Conservation (phyloP, 495 filamentous ascomycete genomes). For the Hyaloscypha hepaticicola region DNA sequence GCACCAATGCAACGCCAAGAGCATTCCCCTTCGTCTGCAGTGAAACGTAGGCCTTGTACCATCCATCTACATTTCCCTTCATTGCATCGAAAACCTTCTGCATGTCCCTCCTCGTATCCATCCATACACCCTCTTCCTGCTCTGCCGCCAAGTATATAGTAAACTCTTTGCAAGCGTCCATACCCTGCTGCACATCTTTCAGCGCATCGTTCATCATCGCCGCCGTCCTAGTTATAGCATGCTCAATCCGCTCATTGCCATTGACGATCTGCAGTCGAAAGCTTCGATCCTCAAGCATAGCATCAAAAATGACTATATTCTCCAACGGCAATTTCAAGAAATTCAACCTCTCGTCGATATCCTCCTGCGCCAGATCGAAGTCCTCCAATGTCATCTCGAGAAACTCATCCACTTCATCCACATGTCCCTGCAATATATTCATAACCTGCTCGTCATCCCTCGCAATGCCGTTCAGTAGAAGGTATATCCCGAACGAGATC, state of each 20-base stretch:
- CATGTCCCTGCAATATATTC: constrained; percentile 85
- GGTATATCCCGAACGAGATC: constrained; percentile 89
- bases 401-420: constrained; percentile 91
- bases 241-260: constrained; percentile 89
- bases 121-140: constrained; percentile 55
- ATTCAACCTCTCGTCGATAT: constrained; percentile 70
- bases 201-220: constrained; percentile 70
- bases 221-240: constrained; percentile 77
- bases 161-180: constrained; percentile 73
- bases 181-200: constrained; percentile 74
- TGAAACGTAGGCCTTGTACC: constrained; percentile 70
- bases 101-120: constrained; percentile 47
- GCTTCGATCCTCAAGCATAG: constrained; percentile 79
- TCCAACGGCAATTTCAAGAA: constrained; percentile 80
- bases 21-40: constrained; percentile 63
- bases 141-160: constrained; percentile 69
- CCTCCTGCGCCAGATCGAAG: constrained; percentile 74
- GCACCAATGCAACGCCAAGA: constrained; percentile 60
- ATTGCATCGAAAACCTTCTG: constrained; percentile 73
- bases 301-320: constrained; percentile 80
- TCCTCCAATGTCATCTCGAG: constrained; percentile 82
- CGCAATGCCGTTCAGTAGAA: constrained; percentile 80
- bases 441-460: constrained; percentile 86
- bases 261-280: constrained; percentile 79
- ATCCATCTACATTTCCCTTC: constrained; percentile 84